Conservation (phyloP, 73 alveolate species). For the Symbiodinium natans region DNA sequence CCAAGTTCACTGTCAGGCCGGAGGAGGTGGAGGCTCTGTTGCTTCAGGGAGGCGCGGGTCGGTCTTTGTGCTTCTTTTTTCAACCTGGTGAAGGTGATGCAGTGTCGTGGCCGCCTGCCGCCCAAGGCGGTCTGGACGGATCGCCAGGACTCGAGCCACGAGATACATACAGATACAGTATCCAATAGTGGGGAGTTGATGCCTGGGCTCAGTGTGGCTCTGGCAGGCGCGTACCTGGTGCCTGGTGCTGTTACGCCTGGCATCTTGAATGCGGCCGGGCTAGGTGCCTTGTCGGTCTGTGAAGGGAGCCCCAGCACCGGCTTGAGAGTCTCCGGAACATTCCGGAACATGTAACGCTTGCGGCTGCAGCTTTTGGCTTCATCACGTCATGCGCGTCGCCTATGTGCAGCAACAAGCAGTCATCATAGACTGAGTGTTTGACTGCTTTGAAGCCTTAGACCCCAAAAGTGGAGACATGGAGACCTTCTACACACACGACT, state of each 20-base stretch:
- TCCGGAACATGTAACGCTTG: too few relatives aligned
- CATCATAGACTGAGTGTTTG: too few relatives aligned
- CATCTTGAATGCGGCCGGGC: conserved; percentile 41
- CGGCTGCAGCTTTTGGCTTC: too few relatives aligned
- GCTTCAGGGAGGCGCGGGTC: too few relatives aligned
- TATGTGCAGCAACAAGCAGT: too few relatives aligned
- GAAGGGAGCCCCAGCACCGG: too few relatives aligned
- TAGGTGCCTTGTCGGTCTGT: background rate
- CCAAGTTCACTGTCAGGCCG: background rate
- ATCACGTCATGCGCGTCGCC: too few relatives aligned
- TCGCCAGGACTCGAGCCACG: background rate
- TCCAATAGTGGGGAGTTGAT: too few relatives aligned
- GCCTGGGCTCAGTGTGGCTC: too few relatives aligned
- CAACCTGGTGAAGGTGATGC: background rate
- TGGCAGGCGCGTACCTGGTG: conserved; percentile 60
- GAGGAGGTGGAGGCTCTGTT: background rate
- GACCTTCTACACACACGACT: background rate
- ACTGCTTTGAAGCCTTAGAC: background rate
- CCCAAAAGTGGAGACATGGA: background rate
- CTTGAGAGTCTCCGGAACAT: too few relatives aligned
- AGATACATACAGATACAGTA: too few relatives aligned
- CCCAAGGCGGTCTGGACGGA: conserved; percentile 89
- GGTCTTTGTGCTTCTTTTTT: too few relatives aligned
- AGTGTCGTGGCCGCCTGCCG: conserved; percentile 43
- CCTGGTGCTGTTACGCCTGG: conserved; percentile 86